A percentile compares a stretch with the other conserved stretches of the same genome.
Conservation (phyloP, 768 basidiomycete species). For the Collybia sordida region DNA sequence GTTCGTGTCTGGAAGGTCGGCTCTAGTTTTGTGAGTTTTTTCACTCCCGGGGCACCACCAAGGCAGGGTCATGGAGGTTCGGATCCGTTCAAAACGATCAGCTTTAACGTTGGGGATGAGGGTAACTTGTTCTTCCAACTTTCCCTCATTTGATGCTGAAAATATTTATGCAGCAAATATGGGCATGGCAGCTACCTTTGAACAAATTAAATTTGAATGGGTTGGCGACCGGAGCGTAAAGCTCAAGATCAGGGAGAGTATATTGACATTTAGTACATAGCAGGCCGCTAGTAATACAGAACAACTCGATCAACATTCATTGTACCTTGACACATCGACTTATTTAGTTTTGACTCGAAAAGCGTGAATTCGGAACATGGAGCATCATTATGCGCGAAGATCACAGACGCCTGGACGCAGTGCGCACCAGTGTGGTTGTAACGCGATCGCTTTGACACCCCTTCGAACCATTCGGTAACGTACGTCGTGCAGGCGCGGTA, state of each 20-base stretch:
- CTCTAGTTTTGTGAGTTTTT: slow-evolving; percentile 83
- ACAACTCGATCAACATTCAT: neutral
- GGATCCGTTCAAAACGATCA: slow-evolving; percentile 84
- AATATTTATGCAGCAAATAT: slow-evolving; percentile 30
- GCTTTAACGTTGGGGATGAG: slow-evolving; percentile 82
- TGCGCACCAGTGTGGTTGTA: slow-evolving; percentile 77
- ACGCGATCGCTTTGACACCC: slow-evolving; percentile 56
- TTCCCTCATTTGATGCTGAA: neutral
- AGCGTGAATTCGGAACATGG: neutral
- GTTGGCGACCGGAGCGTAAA: slow-evolving; percentile 78
- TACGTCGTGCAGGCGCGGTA: slow-evolving; percentile 67
- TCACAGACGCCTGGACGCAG: slow-evolving; percentile 59
- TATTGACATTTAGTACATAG: slow-evolving; percentile 82
- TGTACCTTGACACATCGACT: neutral
- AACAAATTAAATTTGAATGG: slow-evolving; percentile 84
- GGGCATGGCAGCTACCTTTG: slow-evolving; percentile 58
- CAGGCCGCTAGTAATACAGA: slow-evolving; percentile 2
- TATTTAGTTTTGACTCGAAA: neutral
- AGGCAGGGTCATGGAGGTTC: slow-evolving; percentile 82
- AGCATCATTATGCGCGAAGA: slow-evolving; percentile 23
- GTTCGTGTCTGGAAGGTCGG: slow-evolving; percentile 98
- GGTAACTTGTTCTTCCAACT: slow-evolving; percentile 44
- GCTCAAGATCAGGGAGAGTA: slow-evolving; percentile 78
- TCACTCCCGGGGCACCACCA: slow-evolving; percentile 89
- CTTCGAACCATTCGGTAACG: slow-evolving; percentile 59